Percentiles rank a stretch among this genome's conserved stretches.
phyloP scores from a whole-genome alignment of 1,139 yeast species.

The Hyphopichia buzzinii region DNA sequence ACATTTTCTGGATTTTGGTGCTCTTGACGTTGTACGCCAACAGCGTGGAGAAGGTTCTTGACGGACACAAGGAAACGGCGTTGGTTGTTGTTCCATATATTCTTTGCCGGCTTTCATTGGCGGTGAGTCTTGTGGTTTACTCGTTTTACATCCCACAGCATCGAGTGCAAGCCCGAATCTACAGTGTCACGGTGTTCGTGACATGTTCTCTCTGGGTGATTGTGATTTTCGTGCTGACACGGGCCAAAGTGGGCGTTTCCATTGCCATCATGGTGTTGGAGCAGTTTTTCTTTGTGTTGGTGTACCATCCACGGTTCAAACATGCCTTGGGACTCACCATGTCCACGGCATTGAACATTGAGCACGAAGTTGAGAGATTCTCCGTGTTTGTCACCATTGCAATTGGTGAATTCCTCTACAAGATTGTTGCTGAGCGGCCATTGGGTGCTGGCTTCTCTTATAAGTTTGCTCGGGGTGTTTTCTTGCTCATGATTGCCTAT shows the following conservation, averaged over 20 bases:
- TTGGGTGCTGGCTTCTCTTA: conserved; percentile 47
- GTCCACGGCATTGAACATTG: conserved; percentile 64
- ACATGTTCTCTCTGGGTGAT: conserved; percentile 46
- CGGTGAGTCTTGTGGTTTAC: conserved; percentile 38
- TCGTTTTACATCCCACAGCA: conserved; percentile 55
- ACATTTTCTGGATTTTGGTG: conserved; percentile 53
- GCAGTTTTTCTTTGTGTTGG: conserved; percentile 25
- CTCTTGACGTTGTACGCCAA: conserved; percentile 54
- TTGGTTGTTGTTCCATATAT: conserved; percentile 47
- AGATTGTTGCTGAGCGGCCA: conserved; percentile 51
- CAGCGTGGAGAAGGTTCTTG: conserved; percentile 40
- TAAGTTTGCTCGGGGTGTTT: conserved; percentile 48
- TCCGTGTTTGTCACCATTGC: conserved; percentile 62
- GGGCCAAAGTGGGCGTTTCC: conserved; percentile 50
- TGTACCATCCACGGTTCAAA: conserved; percentile 51
- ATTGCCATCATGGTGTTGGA: conserved; percentile 45
- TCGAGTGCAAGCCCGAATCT: conserved; percentile 48
- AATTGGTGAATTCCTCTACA: conserved; percentile 61
- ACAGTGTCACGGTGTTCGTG: conserved; percentile 28
- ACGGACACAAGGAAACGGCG: conserved; percentile 37
- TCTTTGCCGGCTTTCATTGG: conserved; percentile 42
- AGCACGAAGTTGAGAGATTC: conserved; percentile 64
- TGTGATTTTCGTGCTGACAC: conserved; percentile 42
- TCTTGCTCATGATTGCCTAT: conserved; percentile 52
- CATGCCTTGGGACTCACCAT: conserved; percentile 36